These are phyloP conservation scores for Picocystis sp. DNA, from an alignment of 163 green algal genomes.

Conservation along the genomic window DNA sequence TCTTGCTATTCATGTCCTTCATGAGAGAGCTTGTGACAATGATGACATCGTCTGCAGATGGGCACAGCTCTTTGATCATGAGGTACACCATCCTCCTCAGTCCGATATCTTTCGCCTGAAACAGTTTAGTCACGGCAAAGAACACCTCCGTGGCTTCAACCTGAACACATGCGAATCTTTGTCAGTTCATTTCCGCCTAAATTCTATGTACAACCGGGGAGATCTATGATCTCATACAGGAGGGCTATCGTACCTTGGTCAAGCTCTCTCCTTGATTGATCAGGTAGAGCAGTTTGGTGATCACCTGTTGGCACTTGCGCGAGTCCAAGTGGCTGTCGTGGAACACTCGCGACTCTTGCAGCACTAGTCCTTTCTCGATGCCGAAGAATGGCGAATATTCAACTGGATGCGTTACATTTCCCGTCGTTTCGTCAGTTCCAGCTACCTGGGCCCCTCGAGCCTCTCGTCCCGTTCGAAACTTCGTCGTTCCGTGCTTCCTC, in stretches of 20 bases:
- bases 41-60: conserved; percentile 85
- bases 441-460: background rate
- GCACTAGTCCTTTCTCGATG: conserved; percentile 96
- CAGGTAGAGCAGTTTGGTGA: conserved; percentile 98
- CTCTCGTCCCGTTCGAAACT: background rate
- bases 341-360: conserved; percentile 93
- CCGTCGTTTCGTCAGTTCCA: conserved; percentile 4
- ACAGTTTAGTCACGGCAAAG: conserved; percentile 96
- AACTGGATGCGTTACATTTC: conserved; percentile 36
- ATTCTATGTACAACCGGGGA: no score
- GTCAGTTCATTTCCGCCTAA: no score
- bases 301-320: conserved; percentile 89
- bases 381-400: conserved; percentile 98
- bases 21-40: conserved; percentile 97
- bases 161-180: conserved; percentile 19
- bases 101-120: conserved; percentile 88
- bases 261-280: conserved; percentile 92
- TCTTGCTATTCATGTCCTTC: conserved; percentile 98
- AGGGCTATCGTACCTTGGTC: conserved; percentile 69
- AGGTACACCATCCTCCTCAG: conserved; percentile 96
- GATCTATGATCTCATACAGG: no score
- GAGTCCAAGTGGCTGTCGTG: conserved; percentile 88
- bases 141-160: conserved; percentile 95
- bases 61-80: conserved; percentile 96
- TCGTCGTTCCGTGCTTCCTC: conserved; percentile 1